Evolutionary conservation across 352 stramenopile species (phyloP), one percentile per base, ranked within the genome.

Genomic region (Phytophthora citrophthora): DNA sequence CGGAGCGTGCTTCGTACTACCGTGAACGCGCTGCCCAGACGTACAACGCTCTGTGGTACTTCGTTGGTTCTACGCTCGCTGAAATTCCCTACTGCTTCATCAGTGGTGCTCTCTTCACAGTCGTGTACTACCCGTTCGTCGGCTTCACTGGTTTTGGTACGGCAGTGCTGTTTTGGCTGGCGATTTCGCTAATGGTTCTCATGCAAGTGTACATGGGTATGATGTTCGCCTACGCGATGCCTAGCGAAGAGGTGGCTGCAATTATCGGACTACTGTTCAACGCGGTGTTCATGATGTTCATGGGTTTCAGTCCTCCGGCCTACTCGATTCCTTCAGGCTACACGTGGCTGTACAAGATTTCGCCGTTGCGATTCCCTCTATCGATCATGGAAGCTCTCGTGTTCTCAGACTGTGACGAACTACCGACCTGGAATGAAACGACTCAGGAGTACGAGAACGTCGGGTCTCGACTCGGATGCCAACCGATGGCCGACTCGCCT

Each of bases 1-100:
- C 97, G 49, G 88, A 70, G 84, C 47, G 79, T 75, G 44, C 46
- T 2, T 94, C 89, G 40, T 98, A 91, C 56, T 85, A 83, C 43
- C 76, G 76, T 13, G 76, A 85, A 41, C 79, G 89, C 40, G 71
- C 82, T 20, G 81, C 88, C 9, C 63, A 90, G 48, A 97, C 94
- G 65, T 98, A 98, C 55, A 76, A 82, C 46, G 53, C 77, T n/a
- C 54, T 73, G 13, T 79, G 83, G 50, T 91, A 96, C 54, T 77
- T 76, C n/a, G 26, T 95, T n/a, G 75, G 85, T 5, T 58, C 56
- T 18, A 69, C 56, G n/a, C 23, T 78, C 10, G 43, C 66, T 15
- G 93, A 98, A 76, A 76, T 90, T 27, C 81, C 81, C 15, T 88
- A 85, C 85, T 44, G 64, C 3, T 68, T 77, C 58, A 26, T 53